These are phyloP conservation scores for Hymenoscyphus infarciens DNA, from an alignment of 2,329 filamentous ascomycete species.

Conservation along the genomic window DNA sequence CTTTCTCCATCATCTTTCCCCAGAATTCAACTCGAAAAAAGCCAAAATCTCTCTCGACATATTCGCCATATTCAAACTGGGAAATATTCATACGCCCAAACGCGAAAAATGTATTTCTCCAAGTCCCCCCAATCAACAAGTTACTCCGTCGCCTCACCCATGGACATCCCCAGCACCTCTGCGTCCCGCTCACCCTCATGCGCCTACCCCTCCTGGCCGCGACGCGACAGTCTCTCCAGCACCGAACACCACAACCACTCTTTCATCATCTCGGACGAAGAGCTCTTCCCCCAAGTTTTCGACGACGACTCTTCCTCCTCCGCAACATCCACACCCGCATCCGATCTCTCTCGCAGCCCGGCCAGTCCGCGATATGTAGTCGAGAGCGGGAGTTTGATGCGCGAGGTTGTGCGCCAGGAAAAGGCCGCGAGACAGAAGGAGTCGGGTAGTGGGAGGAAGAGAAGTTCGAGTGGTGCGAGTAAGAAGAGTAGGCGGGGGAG, in stretches of 20 bases:
- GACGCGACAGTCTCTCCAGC: slow-evolving; percentile 46
- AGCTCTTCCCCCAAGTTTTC: slow-evolving; percentile 51
- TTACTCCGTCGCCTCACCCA: slow-evolving; percentile 27
- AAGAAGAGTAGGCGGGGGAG: slow-evolving; percentile 41
- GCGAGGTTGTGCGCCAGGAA: slow-evolving; percentile 30
- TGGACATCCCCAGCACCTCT: slow-evolving; percentile 30
- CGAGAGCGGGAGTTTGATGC: slow-evolving; percentile 30
- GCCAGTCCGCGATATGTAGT: slow-evolving; percentile 27
- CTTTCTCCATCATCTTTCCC: too few species aligned
- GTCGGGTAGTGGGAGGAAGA: slow-evolving; percentile 31
- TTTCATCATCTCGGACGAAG: slow-evolving; percentile 55
- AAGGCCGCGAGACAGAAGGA: slow-evolving; percentile 28
- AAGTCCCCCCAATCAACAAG: slow-evolving; percentile 27
- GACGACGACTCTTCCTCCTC: slow-evolving; percentile 40
- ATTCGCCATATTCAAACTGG: too few species aligned
- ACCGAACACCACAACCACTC: slow-evolving; percentile 22
- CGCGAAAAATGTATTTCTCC: slow-evolving; percentile 30
- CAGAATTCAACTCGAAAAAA: too few species aligned
- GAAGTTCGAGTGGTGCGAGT: slow-evolving; percentile 30
- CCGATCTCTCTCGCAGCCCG: slow-evolving; percentile 23
- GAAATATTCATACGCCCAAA: too few species aligned
- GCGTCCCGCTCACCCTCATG: slow-evolving; percentile 37
- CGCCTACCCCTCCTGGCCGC: slow-evolving; percentile 58
- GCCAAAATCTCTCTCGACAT: too few species aligned
- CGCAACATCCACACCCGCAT: slow-evolving; percentile 36